Percentiles rank a stretch among this genome's conserved stretches.
These are phyloP conservation scores for Saccharomycopsis hybrid DNA, from an alignment of 1,139 yeast species.

Conservation along the genomic window DNA sequence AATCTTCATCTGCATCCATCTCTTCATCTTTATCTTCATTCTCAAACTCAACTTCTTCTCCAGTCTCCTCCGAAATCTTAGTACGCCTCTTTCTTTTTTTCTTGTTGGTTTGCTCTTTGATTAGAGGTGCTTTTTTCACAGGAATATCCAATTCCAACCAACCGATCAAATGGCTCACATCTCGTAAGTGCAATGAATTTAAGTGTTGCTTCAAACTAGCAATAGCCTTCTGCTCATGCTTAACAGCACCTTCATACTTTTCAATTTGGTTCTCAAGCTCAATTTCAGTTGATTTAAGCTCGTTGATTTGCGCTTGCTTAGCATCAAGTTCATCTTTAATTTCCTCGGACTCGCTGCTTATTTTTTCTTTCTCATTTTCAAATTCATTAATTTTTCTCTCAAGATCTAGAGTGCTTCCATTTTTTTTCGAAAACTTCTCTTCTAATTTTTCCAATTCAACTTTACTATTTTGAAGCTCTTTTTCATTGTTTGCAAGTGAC, in stretches of 20 bases:
- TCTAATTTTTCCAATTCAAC: conserved; percentile 34
- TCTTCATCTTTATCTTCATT: conserved; percentile 12
- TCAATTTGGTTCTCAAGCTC: conserved; percentile 64
- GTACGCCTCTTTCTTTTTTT: conserved; percentile 16
- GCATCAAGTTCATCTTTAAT: conserved; percentile 44
- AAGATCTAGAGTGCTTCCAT: conserved; percentile 28
- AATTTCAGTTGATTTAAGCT: conserved; percentile 61
- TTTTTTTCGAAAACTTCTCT: conserved; percentile 24
- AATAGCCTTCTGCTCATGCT: conserved; percentile 37
- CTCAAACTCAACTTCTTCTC: conserved; percentile 14
- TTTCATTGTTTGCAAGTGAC: conserved; percentile 39
- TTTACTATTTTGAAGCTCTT: conserved; percentile 33
- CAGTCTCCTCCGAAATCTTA: conserved; percentile 6
- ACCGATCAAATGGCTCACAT: conserved; percentile 41
- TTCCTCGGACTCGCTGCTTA: conserved; percentile 25
- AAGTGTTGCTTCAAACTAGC: conserved; percentile 36
- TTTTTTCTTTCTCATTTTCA: conserved; percentile 26
- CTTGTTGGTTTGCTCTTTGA: conserved; percentile 1
- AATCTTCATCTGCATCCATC: conserved; percentile 14
- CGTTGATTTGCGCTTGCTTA: conserved; percentile 48
- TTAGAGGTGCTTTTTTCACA: conserved; percentile 28
- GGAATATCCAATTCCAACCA: conserved; percentile 34
- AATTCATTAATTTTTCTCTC: conserved; percentile 29
- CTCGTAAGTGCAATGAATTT: conserved; percentile 41
- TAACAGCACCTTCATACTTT: conserved; percentile 41